These are phyloP conservation scores for Euphorbia lathyris DNA, from an alignment of 345 rosid species.

Conservation along the genomic window DNA sequence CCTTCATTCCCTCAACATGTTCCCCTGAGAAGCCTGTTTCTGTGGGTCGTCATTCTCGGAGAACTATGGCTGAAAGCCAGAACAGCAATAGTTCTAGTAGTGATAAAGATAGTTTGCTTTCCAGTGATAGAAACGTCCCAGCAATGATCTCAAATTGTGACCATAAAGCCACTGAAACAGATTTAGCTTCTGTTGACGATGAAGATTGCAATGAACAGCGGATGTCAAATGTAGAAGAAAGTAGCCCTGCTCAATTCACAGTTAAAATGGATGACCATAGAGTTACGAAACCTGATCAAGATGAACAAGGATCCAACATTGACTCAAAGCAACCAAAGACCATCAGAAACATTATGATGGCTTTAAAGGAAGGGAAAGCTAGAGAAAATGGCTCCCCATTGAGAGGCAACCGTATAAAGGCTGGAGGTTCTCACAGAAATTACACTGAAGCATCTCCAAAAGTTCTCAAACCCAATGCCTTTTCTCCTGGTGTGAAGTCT, in stretches of 20 bases:
- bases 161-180: constrained; percentile 49
- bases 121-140: constrained; percentile 43
- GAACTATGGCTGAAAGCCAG: constrained; percentile 84
- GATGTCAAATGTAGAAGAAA: constrained; percentile 46
- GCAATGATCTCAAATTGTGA: constrained; percentile 37
- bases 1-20: constrained; percentile 41
- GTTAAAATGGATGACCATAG: constrained; percentile 51
- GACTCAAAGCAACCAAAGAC: constrained; percentile 80
- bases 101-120: constrained; percentile 72
- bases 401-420: constrained; percentile 61
- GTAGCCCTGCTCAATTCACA: constrained; percentile 27
- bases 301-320: constrained; percentile 43
- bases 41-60: constrained; percentile 42
- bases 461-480: constrained; percentile 52
- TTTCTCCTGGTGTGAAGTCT: constrained; percentile 49
- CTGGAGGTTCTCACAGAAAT: constrained; percentile 47
- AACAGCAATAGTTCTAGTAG: constrained; percentile 79
- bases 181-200: constrained; percentile 55
- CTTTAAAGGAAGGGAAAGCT: constrained; percentile 85
- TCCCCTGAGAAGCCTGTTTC: constrained; percentile 55
- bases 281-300: constrained; percentile 36
- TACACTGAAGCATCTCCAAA: constrained; percentile 59
- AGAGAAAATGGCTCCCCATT: constrained; percentile 84
- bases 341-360: constrained; percentile 79
- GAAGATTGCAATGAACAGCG: constrained; percentile 53